Evolutionary conservation across 208 protist genomes (phyloP), one percentile per base, ranked within the genome.

Genomic region (Chromosphaera perkinsii): DNA sequence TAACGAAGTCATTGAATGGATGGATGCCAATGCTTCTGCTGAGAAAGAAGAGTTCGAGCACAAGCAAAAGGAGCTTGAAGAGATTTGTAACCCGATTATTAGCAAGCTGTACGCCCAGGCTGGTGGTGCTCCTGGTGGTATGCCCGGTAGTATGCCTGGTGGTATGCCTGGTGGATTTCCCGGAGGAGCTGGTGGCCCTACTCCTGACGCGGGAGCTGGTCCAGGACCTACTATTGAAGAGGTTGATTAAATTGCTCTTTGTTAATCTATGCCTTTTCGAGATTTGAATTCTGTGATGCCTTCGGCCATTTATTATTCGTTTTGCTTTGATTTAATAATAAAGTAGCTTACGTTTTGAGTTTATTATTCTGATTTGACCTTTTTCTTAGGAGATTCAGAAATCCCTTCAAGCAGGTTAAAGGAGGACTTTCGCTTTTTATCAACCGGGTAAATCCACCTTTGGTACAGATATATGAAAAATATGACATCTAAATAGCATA

Each of bases 401-500:
- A n/a, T n/a, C n/a, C n/a, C n/a, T n/a, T n/a, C n/a, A n/a, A n/a
- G n/a, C n/a, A n/a, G n/a, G n/a, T n/a, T n/a, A n/a, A n/a, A n/a
- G n/a, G n/a, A n/a, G n/a, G n/a, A n/a, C n/a, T n/a, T n/a, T n/a
- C n/a, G n/a, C n/a, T n/a, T n/a, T n/a, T n/a, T n/a, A 66, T 99
- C 96, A 1, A 97, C 93, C 22, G 88, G 91, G 78, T 99, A 99
- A 45, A 97, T 92, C 88, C 91, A 98, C 26, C 93, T 86, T 51
- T 98, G 94, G 69, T 97, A 96, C 1, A 97, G 78, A 67, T 94
- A 92, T 32, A 97, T 90, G 65, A 93, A 77, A 80, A 98, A 98
- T 37, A 98, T 89, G 22, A 97, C 73, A n/a, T n/a, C n/a, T n/a
- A n/a, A n/a, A n/a, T n/a, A n/a, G n/a, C n/a, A n/a, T n/a, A n/a